Evolutionary conservation across 2,329 filamentous ascomycete species (phyloP).

Genomic region (Cercospora sp.): DNA sequence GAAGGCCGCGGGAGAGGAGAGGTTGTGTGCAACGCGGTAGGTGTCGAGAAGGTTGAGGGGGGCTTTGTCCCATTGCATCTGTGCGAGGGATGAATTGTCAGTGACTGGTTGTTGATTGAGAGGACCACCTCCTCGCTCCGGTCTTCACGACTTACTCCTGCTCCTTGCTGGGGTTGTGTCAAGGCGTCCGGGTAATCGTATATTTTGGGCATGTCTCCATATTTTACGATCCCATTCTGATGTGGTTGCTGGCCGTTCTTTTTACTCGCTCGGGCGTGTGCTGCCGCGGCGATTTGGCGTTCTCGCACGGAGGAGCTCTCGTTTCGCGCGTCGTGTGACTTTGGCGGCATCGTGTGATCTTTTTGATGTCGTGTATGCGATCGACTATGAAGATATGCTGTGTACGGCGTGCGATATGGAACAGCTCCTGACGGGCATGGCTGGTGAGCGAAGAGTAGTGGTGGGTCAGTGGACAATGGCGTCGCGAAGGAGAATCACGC

Average conservation of each 20-base stretch:
- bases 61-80: constrained; percentile 68
- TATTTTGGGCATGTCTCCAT: constrained; percentile 34
- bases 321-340: constrained; percentile 43
- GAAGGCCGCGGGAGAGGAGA: constrained; percentile 71
- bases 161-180: constrained; percentile 13
- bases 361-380: not conserved
- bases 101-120: not conserved
- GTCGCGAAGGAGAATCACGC: not conserved
- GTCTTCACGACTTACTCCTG: constrained; percentile 19
- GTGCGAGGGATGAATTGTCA: not conserved
- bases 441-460: not conserved
- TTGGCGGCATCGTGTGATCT: constrained; percentile 31
- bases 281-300: constrained; percentile 44
- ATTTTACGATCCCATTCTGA: constrained; percentile 30
- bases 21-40: constrained; percentile 72
- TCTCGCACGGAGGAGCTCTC: constrained; percentile 44
- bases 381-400: constrained; percentile 3
- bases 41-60: constrained; percentile 68
- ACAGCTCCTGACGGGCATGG: constrained; percentile 2
- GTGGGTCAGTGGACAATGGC: constrained; percentile 1
- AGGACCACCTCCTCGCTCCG: not conserved
- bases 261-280: constrained; percentile 43
- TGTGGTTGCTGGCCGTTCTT: constrained; percentile 30
- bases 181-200: constrained; percentile 29
- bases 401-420: constrained; percentile 6